Evolutionary conservation across 1,284 basidiomycete genomes (phyloP), one percentile per base, ranked within the genome.

Genomic region (Papiliotrema flavescens): DNA sequence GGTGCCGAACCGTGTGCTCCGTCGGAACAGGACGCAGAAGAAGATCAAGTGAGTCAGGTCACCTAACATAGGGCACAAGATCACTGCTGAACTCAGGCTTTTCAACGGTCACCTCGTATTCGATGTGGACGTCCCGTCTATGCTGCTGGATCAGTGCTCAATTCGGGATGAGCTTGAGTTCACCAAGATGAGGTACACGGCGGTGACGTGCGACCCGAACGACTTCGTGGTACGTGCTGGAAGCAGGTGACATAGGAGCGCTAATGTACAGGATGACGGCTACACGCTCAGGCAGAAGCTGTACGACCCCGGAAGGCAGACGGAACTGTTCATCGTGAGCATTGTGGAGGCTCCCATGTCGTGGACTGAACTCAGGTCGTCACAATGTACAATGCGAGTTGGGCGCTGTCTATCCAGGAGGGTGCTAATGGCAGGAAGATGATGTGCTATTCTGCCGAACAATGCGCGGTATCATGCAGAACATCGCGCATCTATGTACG

Each of bases 391-490:
- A 87, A 87, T 66, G 73, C 74, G 34, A 35, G 64, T 22, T 40
- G 47, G 17, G 6, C 13, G 37, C 37, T 34, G 24, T 20, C 49
- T 9, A 11, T 28, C 15, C 17, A 17, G 35, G 47, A 24, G 36
- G 5, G 19, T 22, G 36, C 47, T 32, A 20, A 44, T 26, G 20
- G 7, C 57, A 77, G 62, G 86, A 88, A 70, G 86, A 87, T 66
- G 86, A 88, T 66, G 78, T 82, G 55, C 78, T 88, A 7, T 88
- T 94, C 75, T 88, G 85, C 64, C 78, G 90, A 42, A 90, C 91
- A 0, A 92, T 95, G 89, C 86, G 92, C 64, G 91, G 91, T 54
- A 87, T 95, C 14, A 90, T 95, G 79, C 90, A 87, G 79, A 93
- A 93, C 66, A 70, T 77, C 42, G 71, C 73, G 0, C 73, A 76